Percentiles rank a stretch among this genome's conserved stretches.
These are phyloP conservation scores for Pythium periplocum DNA, from an alignment of 352 stramenopile species.

Conservation along the genomic window DNA sequence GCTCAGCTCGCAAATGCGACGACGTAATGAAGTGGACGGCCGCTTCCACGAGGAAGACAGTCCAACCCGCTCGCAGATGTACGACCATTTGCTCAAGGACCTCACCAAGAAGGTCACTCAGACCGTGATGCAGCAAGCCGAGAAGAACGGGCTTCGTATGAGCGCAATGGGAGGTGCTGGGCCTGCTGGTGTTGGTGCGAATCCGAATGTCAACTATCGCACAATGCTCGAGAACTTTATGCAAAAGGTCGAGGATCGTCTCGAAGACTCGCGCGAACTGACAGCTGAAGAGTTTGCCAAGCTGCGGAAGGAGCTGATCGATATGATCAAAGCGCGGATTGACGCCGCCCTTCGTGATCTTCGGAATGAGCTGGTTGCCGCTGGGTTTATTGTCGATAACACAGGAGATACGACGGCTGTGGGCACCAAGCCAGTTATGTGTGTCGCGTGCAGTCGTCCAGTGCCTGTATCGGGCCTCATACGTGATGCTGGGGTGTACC, in stretches of 20 bases:
- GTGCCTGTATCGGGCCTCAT: slow-evolving; percentile 56
- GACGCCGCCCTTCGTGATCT: slow-evolving; percentile 55
- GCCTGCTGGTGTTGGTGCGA: slow-evolving; percentile 26
- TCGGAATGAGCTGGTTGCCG: slow-evolving; percentile 52
- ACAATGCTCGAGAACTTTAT: slow-evolving; percentile 70
- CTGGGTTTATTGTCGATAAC: slow-evolving; percentile 16
- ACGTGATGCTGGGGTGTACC: slow-evolving; percentile 43
- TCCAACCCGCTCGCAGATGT: slow-evolving; percentile 40
- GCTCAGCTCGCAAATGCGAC: slow-evolving; percentile 53
- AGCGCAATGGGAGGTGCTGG: slow-evolving; percentile 7
- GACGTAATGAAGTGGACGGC: slow-evolving; percentile 31
- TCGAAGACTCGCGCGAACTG: slow-evolving; percentile 56
- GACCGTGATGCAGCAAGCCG: slow-evolving; percentile 33
- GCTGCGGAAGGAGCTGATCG: slow-evolving; percentile 57
- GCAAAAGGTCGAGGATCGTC: slow-evolving; percentile 60
- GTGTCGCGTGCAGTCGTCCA: slow-evolving; percentile 71
- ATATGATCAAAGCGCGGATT: slow-evolving; percentile 52
- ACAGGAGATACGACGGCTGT: slow-evolving; percentile 68
- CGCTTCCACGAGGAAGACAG: slow-evolving; percentile 33
- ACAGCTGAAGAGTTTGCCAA: slow-evolving; percentile 57
- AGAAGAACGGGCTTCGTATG: slow-evolving; percentile 25
- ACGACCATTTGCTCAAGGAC: slow-evolving; percentile 70
- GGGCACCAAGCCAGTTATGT: slow-evolving; percentile 79
- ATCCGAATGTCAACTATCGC: slow-evolving; percentile 59
- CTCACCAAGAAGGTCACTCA: slow-evolving; percentile 76